phyloP scores from a whole-genome alignment of 345 rosid species.

The Barbarea vulgaris region DNA sequence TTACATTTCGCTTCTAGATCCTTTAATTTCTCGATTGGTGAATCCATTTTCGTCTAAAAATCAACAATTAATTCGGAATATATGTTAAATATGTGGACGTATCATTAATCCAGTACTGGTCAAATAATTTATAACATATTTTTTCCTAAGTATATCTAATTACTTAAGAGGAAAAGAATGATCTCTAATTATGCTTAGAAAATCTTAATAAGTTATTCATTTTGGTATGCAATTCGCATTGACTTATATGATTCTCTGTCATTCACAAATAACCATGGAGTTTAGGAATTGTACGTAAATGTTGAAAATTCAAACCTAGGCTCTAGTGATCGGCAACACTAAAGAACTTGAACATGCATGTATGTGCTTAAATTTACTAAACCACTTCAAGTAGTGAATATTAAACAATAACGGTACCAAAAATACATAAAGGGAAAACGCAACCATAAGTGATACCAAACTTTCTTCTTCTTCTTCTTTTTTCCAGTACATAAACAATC shows the following conservation, averaged over 20 bases:
- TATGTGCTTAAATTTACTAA: neutral
- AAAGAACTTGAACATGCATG: neutral
- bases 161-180: no score
- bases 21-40: neutral
- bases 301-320: neutral
- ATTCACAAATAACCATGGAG: neutral
- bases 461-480: neutral
- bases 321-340: neutral
- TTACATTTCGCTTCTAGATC: neutral
- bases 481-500: neutral
- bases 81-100: no score
- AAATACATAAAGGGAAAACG: slow-evolving; percentile 2
- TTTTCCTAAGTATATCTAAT: neutral
- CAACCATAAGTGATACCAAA: neutral
- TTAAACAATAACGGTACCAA: neutral
- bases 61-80: no score
- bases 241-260: neutral
- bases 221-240: neutral
- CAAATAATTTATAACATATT: neutral
- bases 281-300: neutral
- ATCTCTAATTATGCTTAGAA: neutral
- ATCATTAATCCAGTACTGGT: neutral
- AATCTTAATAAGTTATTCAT: neutral
- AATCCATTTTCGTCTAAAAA: neutral
- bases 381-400: neutral